Conservation (phyloP, 495 filamentous ascomycete genomes). For the Darksidea phi region DNA sequence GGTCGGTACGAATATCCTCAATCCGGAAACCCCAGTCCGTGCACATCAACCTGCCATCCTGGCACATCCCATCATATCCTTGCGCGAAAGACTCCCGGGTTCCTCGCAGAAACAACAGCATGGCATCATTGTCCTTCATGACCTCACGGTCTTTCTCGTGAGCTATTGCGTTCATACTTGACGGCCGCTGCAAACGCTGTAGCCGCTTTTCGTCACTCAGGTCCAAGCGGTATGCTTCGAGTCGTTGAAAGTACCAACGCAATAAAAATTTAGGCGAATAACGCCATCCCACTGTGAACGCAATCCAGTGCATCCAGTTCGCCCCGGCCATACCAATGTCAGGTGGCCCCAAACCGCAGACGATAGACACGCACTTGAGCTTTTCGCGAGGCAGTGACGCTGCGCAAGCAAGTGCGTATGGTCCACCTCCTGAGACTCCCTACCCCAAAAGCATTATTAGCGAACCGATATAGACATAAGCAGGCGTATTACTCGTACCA, state of each 20-base stretch:
- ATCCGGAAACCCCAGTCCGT: constrained; percentile 19
- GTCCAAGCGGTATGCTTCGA: constrained; percentile 16
- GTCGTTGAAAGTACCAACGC: constrained; percentile 29
- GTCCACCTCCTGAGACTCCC: constrained; percentile 29
- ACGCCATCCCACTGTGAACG: constrained; percentile 30
- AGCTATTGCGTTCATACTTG: background rate
- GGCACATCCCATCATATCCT: constrained; percentile 13
- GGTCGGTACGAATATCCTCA: constrained; percentile 17
- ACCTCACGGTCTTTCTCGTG: constrained; percentile 20
- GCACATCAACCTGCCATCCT: constrained; percentile 19
- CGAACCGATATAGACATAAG: too few species aligned
- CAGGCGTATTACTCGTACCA: constrained; percentile 15
- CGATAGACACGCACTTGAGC: constrained; percentile 29
- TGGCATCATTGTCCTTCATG: constrained; percentile 16
- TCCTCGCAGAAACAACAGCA: constrained; percentile 6
- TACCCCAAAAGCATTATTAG: too few species aligned
- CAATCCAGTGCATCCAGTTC: constrained; percentile 24
- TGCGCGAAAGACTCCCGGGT: constrained; percentile 20
- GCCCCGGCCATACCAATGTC: constrained; percentile 36
- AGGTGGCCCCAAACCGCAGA: constrained; percentile 39
- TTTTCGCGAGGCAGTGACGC: constrained; percentile 18
- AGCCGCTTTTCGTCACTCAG: constrained; percentile 24
- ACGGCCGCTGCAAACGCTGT: background rate
- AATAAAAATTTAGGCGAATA: constrained; percentile 16
- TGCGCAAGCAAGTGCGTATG: constrained; percentile 33